Evolutionary conservation across 169 alveolate genomes (phyloP).

Genomic region (Eimeria acervulina): DNA sequence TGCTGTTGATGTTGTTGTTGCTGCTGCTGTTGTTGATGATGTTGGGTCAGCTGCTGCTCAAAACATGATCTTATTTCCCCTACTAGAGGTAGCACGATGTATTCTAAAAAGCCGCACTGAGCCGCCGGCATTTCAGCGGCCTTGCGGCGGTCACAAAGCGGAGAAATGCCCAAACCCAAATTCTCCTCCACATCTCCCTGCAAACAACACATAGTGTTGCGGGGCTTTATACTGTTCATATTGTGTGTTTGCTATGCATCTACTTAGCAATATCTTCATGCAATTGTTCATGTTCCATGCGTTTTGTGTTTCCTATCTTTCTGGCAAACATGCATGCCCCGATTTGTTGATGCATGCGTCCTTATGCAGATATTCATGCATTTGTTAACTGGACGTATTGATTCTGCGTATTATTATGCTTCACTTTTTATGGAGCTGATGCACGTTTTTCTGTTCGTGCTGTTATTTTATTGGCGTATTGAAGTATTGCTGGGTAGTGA

Average conservation of each 20-base stretch:
- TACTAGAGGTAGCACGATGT: conserved; percentile 90
- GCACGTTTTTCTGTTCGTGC: too few relatives aligned
- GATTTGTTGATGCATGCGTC: too few relatives aligned
- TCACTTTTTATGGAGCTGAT: too few relatives aligned
- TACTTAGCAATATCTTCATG: background rate
- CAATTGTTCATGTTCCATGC: background rate
- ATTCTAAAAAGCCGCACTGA: conserved; percentile 92
- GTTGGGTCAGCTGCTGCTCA: conserved; percentile 28
- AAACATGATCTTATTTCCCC: conserved; percentile 80
- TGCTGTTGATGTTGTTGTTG: too few relatives aligned
- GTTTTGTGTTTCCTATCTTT: background rate
- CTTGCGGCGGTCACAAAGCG: conserved; percentile 93
- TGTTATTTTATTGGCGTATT: too few relatives aligned
- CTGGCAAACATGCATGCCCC: background rate
- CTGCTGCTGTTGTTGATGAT: background rate
- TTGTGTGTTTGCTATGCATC: too few relatives aligned
- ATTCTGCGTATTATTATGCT: too few relatives aligned
- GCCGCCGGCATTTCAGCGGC: conserved; percentile 91
- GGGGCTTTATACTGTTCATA: too few relatives aligned
- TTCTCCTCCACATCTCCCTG: conserved; percentile 89
- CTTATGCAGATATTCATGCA: too few relatives aligned
- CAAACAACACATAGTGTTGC: conserved; percentile 80
- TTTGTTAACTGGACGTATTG: too few relatives aligned
- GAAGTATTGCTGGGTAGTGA: too few relatives aligned
- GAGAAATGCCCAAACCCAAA: conserved; percentile 90